phyloP scores from a whole-genome alignment of 2,329 filamentous ascomycete species.

The Daldinia sp. region DNA sequence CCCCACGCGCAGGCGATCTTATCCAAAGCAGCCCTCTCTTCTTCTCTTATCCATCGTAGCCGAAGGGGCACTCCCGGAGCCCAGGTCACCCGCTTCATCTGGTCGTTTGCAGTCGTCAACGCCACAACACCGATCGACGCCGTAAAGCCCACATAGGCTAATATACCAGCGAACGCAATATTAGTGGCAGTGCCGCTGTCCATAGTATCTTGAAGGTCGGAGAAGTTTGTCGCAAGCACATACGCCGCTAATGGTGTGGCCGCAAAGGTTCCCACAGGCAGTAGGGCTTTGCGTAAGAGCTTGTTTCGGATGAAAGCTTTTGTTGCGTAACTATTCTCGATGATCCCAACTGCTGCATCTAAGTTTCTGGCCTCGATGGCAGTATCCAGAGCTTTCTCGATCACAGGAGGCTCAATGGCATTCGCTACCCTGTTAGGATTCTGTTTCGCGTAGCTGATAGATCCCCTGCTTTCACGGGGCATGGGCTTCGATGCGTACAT shows the following conservation, averaged over 20 bases:
- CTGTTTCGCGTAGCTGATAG: slow-evolving; percentile 69
- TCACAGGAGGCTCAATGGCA: slow-evolving; percentile 78
- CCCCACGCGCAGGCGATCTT: slow-evolving; percentile 90
- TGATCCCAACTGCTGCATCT: slow-evolving; percentile 79
- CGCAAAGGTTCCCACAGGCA: slow-evolving; percentile 68
- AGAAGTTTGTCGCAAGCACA: slow-evolving; percentile 74
- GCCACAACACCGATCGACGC: slow-evolving; percentile 86
- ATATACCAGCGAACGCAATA: slow-evolving; percentile 81
- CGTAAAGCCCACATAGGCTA: slow-evolving; percentile 86
- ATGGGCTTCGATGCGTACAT: slow-evolving; percentile 87
- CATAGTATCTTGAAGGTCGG: slow-evolving; percentile 79
- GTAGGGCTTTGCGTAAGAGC: slow-evolving; percentile 71
- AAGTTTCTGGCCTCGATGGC: slow-evolving; percentile 86
- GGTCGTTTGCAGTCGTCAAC: slow-evolving; percentile 88
- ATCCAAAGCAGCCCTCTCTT: slow-evolving; percentile 89
- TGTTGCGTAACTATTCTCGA: slow-evolving; percentile 76
- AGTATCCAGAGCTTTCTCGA: slow-evolving; percentile 79
- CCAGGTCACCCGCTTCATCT: slow-evolving; percentile 96
- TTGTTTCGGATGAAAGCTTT: slow-evolving; percentile 76
- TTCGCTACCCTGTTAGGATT: slow-evolving; percentile 77
- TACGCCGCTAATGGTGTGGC: slow-evolving; percentile 77
- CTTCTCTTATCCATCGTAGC: slow-evolving; percentile 87
- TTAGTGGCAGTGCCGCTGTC: slow-evolving; percentile 79
- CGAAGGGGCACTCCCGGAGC: slow-evolving; percentile 82
- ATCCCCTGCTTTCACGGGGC: slow-evolving; percentile 70